These are phyloP conservation scores for Pyricularia grisea DNA, from an alignment of 2,329 filamentous ascomycete genomes.

Conservation along the genomic window DNA sequence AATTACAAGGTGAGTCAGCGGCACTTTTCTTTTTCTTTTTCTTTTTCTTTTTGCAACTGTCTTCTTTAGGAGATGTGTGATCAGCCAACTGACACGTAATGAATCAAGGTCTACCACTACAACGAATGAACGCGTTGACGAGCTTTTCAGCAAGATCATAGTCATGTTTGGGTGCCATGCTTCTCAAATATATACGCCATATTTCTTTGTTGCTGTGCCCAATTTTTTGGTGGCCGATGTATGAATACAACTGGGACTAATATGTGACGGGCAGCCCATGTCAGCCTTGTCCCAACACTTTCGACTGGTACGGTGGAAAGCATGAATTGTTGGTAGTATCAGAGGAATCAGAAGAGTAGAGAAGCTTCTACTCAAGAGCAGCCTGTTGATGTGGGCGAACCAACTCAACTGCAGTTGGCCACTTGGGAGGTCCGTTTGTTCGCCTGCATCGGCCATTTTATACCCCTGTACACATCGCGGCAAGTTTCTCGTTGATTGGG, in stretches of 20 bases:
- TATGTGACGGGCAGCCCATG: not conserved
- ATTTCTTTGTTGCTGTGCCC: not conserved
- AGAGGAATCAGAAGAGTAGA: not conserved
- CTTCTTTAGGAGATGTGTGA: not conserved
- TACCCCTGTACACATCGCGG: not conserved
- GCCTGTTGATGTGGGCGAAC: not conserved
- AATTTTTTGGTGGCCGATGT: not conserved
- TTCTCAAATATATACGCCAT: not conserved
- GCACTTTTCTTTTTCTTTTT: not conserved
- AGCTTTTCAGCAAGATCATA: not conserved
- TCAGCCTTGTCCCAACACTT: not conserved
- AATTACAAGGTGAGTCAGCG: slow-evolving; percentile 75
- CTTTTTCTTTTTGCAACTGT: not conserved
- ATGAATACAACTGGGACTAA: not conserved
- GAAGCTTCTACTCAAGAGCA: not conserved
- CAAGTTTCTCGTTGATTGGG: not conserved
- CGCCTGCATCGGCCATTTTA: not conserved
- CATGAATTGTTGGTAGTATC: not conserved
- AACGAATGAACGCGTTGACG: slow-evolving; percentile 56
- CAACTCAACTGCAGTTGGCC: not conserved
- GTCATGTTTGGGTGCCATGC: not conserved
- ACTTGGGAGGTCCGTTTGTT: not conserved
- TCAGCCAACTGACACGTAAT: slow-evolving; percentile 8
- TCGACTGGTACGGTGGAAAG: not conserved
- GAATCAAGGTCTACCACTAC: slow-evolving; percentile 72